Conservation (phyloP, 495 filamentous ascomycete species). For the Hypoxylon lienhwacheense region DNA sequence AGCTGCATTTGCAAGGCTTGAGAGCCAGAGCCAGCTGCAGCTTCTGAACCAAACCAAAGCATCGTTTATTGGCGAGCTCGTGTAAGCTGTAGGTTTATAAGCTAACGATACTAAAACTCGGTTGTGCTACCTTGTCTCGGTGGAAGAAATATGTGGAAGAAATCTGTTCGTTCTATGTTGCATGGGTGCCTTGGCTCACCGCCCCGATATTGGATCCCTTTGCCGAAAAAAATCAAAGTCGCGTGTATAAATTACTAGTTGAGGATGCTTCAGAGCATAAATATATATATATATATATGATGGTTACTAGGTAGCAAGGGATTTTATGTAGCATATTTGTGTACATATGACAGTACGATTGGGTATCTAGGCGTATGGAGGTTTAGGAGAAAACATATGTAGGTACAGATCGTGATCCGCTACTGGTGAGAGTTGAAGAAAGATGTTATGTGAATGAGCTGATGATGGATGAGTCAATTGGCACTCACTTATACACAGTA, state of each 20-base stretch:
- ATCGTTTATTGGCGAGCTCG: slow-evolving; percentile 32
- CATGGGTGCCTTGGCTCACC: slow-evolving; percentile 4
- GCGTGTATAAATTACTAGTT: neutral
- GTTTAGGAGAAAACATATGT: slow-evolving; percentile 4
- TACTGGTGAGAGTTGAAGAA: too few species aligned
- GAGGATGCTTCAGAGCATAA: slow-evolving; percentile 5
- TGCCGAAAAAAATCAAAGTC: slow-evolving; percentile 3
- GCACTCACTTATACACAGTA: too few species aligned
- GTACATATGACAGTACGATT: too few species aligned
- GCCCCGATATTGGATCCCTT: slow-evolving; percentile 3
- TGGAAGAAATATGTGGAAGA: slow-evolving; percentile 14
- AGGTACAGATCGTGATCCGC: slow-evolving; percentile 10
- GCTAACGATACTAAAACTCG: neutral
- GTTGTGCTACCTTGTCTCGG: neutral
- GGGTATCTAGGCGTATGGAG: neutral
- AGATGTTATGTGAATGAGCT: too few species aligned
- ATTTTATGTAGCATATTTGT: slow-evolving; percentile 11
- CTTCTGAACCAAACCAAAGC: slow-evolving; percentile 29
- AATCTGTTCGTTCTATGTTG: slow-evolving; percentile 19
- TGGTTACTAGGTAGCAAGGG: neutral
- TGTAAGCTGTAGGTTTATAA: slow-evolving; percentile 11
- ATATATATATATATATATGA: too few species aligned
- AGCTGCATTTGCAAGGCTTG: slow-evolving; percentile 32
- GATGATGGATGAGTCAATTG: neutral
- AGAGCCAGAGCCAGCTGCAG: too few species aligned